These are phyloP conservation scores for Chamaecrista fasciculata DNA, from an alignment of 306 rosid genomes.

Conservation along the genomic window DNA sequence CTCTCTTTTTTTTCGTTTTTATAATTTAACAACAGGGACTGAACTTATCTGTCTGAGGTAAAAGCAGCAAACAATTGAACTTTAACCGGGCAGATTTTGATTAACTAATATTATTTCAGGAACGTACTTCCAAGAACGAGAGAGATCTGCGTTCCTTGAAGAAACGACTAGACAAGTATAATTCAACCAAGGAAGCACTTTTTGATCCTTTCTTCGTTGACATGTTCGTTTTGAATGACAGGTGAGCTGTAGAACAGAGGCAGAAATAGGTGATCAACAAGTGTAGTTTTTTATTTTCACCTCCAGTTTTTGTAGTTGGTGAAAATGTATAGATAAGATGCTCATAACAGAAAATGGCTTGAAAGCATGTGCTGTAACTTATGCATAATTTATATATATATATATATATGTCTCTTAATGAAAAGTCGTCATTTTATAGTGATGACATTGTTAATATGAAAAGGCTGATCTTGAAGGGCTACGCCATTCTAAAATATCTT, in stretches of 20 bases:
- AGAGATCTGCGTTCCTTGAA: slow-evolving; percentile 88
- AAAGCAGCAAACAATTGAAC: slow-evolving; percentile 3
- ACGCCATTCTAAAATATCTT: background rate
- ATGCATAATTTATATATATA: background rate
- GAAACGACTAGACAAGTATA: slow-evolving; percentile 74
- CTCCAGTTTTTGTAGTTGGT: background rate
- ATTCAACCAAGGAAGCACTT: slow-evolving; percentile 83
- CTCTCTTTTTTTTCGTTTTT: no score
- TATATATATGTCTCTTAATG: background rate
- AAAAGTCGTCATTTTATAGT: background rate
- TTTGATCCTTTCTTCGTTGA: slow-evolving; percentile 66
- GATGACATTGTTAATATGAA: background rate
- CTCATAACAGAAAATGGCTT: background rate
- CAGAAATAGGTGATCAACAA: background rate
- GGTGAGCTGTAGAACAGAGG: background rate
- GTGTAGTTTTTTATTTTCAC: background rate
- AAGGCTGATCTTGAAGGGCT: background rate
- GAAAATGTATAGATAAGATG: background rate
- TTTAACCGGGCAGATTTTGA: background rate
- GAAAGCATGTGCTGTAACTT: background rate
- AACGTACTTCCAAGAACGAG: slow-evolving; percentile 67
- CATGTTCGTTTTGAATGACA: slow-evolving; percentile 35
- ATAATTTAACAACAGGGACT: background rate
- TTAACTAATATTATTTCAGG: slow-evolving; percentile 46
- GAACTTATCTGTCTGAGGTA: background rate